Conservation (phyloP, 495 filamentous ascomycete species). For the Pseudotulostoma volvatum region DNA sequence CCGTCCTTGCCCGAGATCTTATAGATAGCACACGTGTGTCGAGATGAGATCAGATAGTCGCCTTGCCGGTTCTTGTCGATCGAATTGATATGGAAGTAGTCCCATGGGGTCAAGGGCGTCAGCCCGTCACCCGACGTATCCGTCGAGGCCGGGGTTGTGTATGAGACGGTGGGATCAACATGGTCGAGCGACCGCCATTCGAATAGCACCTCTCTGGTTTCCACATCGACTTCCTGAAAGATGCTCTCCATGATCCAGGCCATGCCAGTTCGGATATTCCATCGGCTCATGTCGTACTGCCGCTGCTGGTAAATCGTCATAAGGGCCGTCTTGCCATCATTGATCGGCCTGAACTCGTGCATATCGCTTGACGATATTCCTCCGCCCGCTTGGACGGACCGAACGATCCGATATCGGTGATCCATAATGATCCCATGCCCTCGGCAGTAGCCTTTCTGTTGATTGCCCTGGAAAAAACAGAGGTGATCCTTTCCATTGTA, state of each 20-base stretch:
- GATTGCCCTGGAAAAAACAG: constrained; percentile 38
- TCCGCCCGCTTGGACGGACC: constrained; percentile 26
- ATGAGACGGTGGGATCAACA: constrained; percentile 29
- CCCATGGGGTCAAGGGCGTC: constrained; percentile 33
- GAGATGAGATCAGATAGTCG: constrained; percentile 43
- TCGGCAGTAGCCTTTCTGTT: constrained; percentile 36
- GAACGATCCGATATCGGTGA: constrained; percentile 31
- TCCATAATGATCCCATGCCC: constrained; percentile 40
- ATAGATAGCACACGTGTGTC: constrained; percentile 40
- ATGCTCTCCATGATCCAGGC: constrained; percentile 36
- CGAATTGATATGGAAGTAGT: constrained; percentile 52
- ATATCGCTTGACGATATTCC: constrained; percentile 33
- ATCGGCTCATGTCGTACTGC: constrained; percentile 34
- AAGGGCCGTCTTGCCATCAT: constrained; percentile 32
- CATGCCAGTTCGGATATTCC: constrained; percentile 30
- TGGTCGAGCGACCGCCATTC: constrained; percentile 38
- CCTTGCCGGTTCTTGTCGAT: constrained; percentile 41
- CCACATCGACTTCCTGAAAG: constrained; percentile 36
- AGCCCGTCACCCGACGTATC: constrained; percentile 32
- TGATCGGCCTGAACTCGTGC: constrained; percentile 34
- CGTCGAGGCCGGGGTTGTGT: constrained; percentile 28
- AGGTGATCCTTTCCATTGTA: constrained; percentile 33
- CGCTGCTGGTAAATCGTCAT: constrained; percentile 41
- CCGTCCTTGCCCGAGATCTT: constrained; percentile 44
- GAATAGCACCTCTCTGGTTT: constrained; percentile 32